phyloP scores from a whole-genome alignment of 139 green algal genomes.

The Picochlorum sp. region DNA sequence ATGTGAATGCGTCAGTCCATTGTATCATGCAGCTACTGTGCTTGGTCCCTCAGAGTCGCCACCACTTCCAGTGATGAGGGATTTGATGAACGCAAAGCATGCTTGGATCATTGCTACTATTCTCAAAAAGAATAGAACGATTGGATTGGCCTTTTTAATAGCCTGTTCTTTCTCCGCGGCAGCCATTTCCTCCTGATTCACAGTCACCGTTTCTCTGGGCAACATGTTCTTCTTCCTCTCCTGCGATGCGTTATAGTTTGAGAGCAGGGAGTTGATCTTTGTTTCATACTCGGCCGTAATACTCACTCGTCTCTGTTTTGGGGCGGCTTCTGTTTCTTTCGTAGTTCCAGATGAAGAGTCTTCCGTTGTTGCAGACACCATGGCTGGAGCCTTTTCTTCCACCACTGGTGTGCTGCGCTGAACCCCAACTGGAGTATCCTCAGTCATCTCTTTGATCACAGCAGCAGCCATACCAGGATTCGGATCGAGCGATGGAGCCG shows the following conservation, averaged over 20 bases:
- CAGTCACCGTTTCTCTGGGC: background rate
- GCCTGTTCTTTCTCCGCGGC: background rate
- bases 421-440: conserved; percentile 5
- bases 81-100: conserved; percentile 4
- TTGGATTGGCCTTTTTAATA: background rate
- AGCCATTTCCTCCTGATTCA: conserved; percentile 5
- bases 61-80: background rate
- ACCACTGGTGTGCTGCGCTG: background rate
- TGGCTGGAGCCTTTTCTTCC: background rate
- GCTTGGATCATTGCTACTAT: background rate
- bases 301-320: background rate
- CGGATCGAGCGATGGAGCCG: background rate
- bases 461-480: conserved; percentile 8
- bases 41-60: background rate
- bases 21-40: too few relatives aligned
- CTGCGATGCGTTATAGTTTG: background rate
- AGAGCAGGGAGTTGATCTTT: conserved; percentile 6
- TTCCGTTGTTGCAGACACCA: background rate
- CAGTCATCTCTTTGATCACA: conserved; percentile 1
- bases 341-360: background rate
- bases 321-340: background rate
- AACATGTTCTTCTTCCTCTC: background rate
- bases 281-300: conserved; percentile 7
- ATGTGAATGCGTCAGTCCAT: too few relatives aligned
- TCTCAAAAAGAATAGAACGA: background rate